These are phyloP conservation scores for Hippophae tibetana DNA, from an alignment of 306 rosid species.

Conservation along the genomic window DNA sequence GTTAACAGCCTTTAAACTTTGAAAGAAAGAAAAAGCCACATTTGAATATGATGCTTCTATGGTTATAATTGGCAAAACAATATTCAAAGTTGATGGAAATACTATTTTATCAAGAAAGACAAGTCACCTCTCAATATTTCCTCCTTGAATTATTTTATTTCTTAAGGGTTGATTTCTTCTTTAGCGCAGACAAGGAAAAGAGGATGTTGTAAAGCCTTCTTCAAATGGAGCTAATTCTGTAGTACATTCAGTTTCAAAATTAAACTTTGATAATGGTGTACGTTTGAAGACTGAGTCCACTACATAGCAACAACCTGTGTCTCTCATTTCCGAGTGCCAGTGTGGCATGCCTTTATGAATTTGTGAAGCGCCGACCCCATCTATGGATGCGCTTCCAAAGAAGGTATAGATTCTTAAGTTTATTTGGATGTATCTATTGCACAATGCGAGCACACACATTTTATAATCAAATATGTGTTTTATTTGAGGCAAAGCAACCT, in stretches of 20 bases:
- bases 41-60: too few species aligned
- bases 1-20: too few species aligned
- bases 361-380: slow-evolving; percentile 69
- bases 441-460: slow-evolving; percentile 9
- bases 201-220: slow-evolving; percentile 31
- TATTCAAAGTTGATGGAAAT: too few species aligned
- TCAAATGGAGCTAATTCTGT: slow-evolving; percentile 34
- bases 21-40: too few species aligned
- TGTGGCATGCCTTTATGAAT: slow-evolving; percentile 99
- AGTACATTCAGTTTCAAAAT: slow-evolving; percentile 50
- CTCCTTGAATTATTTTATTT: neutral
- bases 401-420: slow-evolving; percentile 40
- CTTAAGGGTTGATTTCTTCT: slow-evolving; percentile 2
- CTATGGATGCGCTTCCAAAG: slow-evolving; percentile 30
- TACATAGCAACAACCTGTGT: slow-evolving; percentile 28
- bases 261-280: slow-evolving; percentile 40
- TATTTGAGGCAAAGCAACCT: slow-evolving; percentile 36
- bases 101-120: too few species aligned
- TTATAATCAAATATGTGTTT: slow-evolving; percentile 14
- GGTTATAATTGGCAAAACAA: too few species aligned
- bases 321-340: slow-evolving; percentile 51
- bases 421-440: slow-evolving; percentile 2
- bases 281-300: slow-evolving; percentile 31
- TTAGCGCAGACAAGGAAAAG: slow-evolving; percentile 48
- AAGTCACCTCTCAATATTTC: neutral